phyloP scores from a whole-genome alignment of 495 filamentous ascomycete genomes.

The Opeltia flavorubescens region DNA sequence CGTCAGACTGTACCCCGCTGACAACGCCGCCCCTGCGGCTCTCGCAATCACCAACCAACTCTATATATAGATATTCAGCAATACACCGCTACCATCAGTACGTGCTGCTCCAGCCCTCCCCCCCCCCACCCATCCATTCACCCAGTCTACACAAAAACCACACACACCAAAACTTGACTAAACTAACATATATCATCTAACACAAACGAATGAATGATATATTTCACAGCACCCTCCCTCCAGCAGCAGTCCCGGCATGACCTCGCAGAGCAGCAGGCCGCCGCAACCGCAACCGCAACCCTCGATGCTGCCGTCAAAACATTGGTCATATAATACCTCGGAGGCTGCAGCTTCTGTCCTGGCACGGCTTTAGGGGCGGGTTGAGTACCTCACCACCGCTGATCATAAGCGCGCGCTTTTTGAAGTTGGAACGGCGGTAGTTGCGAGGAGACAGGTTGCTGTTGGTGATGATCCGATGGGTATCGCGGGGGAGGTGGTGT shows the following conservation, averaged over 20 bases:
- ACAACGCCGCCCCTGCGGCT: neutral
- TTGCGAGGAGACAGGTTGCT: neutral
- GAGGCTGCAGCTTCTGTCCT: no score
- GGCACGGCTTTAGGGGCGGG: no score
- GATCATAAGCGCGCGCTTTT: neutral
- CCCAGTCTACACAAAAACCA: no score
- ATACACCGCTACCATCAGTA: slow-evolving; percentile 7
- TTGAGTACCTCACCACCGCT: slow-evolving; percentile 4
- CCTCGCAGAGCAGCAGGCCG: neutral
- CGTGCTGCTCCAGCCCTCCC: neutral
- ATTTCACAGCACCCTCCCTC: slow-evolving; percentile 2
- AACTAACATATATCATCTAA: neutral
- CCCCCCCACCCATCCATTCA: no score
- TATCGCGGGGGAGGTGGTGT: neutral
- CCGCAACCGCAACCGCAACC: neutral
- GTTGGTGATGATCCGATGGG: neutral
- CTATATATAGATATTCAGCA: neutral
- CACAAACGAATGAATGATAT: no score
- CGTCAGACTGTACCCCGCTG: neutral
- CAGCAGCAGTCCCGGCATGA: neutral
- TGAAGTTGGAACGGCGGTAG: neutral
- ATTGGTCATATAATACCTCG: no score
- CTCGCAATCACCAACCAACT: slow-evolving; percentile 1
- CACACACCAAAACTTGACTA: no score
- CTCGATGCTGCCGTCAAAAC: slow-evolving; percentile 2